Evolutionary conservation across 2,329 filamentous ascomycete genomes (phyloP).

Genomic region (Aspergillus vadensis): DNA sequence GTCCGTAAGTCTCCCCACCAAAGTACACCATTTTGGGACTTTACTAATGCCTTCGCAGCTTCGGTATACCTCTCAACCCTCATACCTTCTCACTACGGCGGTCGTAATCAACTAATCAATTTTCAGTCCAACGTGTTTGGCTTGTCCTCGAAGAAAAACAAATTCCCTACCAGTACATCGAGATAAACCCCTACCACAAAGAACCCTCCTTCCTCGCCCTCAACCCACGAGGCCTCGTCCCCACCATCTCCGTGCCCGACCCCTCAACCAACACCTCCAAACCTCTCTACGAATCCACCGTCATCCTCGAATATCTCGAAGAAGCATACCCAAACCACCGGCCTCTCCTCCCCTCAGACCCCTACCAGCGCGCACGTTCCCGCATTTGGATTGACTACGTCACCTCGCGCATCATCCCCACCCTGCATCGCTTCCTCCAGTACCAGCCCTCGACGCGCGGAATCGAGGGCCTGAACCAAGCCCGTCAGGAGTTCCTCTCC

Average conservation of each 20-base stretch:
- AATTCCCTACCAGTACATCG: constrained; percentile 73
- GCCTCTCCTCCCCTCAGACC: constrained; percentile 60
- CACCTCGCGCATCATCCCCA: constrained; percentile 65
- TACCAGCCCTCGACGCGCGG: constrained; percentile 38
- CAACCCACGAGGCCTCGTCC: constrained; percentile 75
- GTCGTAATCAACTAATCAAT: constrained; percentile 11
- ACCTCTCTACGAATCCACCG: constrained; percentile 70
- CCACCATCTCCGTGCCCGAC: constrained; percentile 57
- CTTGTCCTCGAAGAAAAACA: constrained; percentile 72
- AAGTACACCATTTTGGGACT: neutral
- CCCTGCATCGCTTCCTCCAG: constrained; percentile 65
- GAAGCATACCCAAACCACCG: constrained; percentile 63
- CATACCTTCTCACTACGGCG: neutral
- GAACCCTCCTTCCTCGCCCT: constrained; percentile 66
- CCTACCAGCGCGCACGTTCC: constrained; percentile 66
- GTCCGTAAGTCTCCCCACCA: constrained; percentile 43
- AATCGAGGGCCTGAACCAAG: constrained; percentile 52
- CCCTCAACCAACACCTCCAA: constrained; percentile 40
- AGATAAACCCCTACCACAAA: constrained; percentile 79
- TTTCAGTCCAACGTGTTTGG: constrained; percentile 67
- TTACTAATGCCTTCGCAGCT: constrained; percentile 28
- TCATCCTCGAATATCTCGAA: constrained; percentile 76
- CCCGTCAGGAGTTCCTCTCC: constrained; percentile 59
- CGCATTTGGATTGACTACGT: constrained; percentile 76
- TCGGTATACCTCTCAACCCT: constrained; percentile 28